Evolutionary conservation across 139 green algal species (phyloP).

Genomic region (Ettlia oleoabundans): DNA sequence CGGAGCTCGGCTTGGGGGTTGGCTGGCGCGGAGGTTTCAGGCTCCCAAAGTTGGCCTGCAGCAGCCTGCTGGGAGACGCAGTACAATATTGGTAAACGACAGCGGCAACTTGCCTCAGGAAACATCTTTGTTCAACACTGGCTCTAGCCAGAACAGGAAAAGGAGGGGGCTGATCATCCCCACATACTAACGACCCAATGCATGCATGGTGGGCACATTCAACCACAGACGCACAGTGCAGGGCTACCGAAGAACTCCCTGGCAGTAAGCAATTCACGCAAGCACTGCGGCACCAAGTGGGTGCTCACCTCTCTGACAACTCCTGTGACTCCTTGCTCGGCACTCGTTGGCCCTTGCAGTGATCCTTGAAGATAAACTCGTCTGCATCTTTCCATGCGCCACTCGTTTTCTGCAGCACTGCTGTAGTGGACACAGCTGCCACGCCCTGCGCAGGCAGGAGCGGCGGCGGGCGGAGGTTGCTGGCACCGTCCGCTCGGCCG

Average conservation of each 20-base stretch:
- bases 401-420: neutral
- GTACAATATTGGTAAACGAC: too few relatives aligned
- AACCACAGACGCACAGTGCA: too few relatives aligned
- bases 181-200: neutral
- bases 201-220: neutral
- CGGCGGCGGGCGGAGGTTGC: neutral
- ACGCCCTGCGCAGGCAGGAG: neutral
- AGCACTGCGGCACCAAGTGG: too few relatives aligned
- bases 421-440: neutral
- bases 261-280: too few relatives aligned
- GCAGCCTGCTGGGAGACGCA: constrained; percentile 15
- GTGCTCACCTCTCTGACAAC: constrained; percentile 7
- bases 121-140: too few relatives aligned
- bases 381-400: neutral
- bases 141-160: neutral
- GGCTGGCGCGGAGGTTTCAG: neutral
- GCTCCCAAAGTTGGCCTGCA: constrained; percentile 1
- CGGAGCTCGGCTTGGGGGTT: neutral
- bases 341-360: constrained; percentile 16
- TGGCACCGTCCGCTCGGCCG: neutral
- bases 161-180: neutral
- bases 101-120: too few relatives aligned
- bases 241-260: too few relatives aligned
- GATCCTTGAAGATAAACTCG: constrained; percentile 8
- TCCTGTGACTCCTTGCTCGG: neutral